Evolutionary conservation across 371 early-diverging fungal genomes (phyloP), one percentile per base, ranked within the genome.

Genomic region (Rhizopus sp.): DNA sequence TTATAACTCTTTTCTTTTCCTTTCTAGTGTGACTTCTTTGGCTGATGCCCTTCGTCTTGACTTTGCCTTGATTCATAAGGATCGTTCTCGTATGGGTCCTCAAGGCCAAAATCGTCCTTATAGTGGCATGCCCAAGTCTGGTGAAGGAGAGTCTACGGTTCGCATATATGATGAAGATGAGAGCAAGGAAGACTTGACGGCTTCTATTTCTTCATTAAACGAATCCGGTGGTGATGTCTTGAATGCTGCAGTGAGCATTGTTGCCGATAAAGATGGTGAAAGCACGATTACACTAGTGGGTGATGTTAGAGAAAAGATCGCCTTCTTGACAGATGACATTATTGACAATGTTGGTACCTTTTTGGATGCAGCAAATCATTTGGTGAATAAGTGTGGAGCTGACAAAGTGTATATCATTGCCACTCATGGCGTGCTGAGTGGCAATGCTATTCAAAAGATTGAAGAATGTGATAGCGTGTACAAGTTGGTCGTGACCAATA

Each of bases 11-110:
- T n/a, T 34, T n/a, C 29, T 44, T 31, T 30, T 50, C 5, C 33
- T 39, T 32, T 15, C 55, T 64, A 92, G 93, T 66, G 99, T 96
- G 8, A 96, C 99, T 1, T 91, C 94, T 33, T 75, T 98, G 53
- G 98, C 99, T 7, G 99, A 98, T 75, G 84, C 88, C 8, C 85
- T 98, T 67, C 87, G 92, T 59, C 78, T 96, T 54, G 91, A 93
- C 63, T 98, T 98, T 81, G 98, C 98, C 32, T 72, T 98, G 68
- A 95, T 98, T 62, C 97, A 98, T 73, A 88, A 89, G 52, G 94
- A 94, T 70, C 82, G 87, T 38, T 84, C 89, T 60, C 85, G 73
- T 63, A 75, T 74, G 58, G 83, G 72, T 50, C 82, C 76, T 66
- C 88, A 78, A 53, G 78, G 76, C 9, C 77, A 78, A 37, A 80